These are phyloP conservation scores for Dendrobium chrysotoxum DNA, from an alignment of 106 monocot genomes.

Conservation along the genomic window DNA sequence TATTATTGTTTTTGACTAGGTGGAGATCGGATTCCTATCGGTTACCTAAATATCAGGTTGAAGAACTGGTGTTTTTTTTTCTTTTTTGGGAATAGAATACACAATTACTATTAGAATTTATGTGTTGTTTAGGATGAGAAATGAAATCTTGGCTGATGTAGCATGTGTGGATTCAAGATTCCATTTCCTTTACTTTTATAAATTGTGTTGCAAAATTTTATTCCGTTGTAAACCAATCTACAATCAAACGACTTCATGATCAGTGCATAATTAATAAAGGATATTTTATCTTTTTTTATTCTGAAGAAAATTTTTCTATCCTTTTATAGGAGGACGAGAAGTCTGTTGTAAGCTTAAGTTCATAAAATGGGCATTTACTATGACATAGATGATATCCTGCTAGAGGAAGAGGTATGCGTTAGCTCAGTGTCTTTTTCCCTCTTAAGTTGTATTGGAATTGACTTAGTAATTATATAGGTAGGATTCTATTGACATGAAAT, in stretches of 20 bases:
- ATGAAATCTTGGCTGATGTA: conserved; percentile 88
- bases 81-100: too few species aligned
- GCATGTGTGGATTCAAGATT: conserved; percentile 73
- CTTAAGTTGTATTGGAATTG: background rate
- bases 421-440: background rate
- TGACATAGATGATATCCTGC: conserved; percentile 70
- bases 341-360: background rate
- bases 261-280: too few species aligned
- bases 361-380: conserved; percentile 59
- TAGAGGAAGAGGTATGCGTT: conserved; percentile 65
- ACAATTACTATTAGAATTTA: background rate
- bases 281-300: too few species aligned
- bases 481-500: background rate
- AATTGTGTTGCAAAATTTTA: conserved; percentile 76
- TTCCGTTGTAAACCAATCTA: conserved; percentile 33
- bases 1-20: too few species aligned
- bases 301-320: too few species aligned
- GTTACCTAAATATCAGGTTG: background rate
- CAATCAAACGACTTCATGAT: background rate
- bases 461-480: background rate
- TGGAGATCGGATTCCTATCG: too few species aligned
- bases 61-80: too few species aligned
- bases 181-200: conserved; percentile 78
- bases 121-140: conserved; percentile 27
- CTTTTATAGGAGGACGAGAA: too few species aligned